These are phyloP conservation scores for Serendipita sp. DNA, from an alignment of 768 basidiomycete genomes.

Conservation along the genomic window DNA sequence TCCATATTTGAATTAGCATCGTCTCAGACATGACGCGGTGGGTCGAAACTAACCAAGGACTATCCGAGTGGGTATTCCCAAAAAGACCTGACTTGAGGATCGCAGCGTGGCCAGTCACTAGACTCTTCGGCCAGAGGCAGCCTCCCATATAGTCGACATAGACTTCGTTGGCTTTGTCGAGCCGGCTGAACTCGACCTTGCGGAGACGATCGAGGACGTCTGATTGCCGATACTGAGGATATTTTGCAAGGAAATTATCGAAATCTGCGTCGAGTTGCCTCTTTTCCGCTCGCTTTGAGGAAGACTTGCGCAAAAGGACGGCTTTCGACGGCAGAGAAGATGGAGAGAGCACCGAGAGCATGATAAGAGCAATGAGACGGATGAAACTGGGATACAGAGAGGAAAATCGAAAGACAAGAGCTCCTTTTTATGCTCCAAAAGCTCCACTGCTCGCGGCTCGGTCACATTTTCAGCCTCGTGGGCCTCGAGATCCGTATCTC, in stretches of 20 bases:
- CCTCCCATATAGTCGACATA: slow-evolving; percentile 85
- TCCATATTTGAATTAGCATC: not conserved
- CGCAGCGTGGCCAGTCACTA: slow-evolving; percentile 52
- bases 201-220: slow-evolving; percentile 59
- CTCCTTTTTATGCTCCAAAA: not conserved
- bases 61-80: slow-evolving; percentile 76
- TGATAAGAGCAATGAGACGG: not conserved
- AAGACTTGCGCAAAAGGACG: not conserved
- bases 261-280: not conserved
- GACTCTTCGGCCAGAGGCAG: slow-evolving; percentile 61
- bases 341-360: not conserved
- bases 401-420: not conserved
- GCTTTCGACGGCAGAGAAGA: not conserved
- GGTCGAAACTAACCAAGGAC: slow-evolving; percentile 38
- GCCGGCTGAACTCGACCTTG: slow-evolving; percentile 41
- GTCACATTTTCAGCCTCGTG: not conserved
- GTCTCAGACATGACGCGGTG: not conserved
- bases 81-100: slow-evolving; percentile 53
- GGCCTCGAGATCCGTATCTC: not conserved
- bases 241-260: slow-evolving; percentile 26
- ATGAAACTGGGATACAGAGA: not conserved
- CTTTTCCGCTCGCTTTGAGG: not conserved
- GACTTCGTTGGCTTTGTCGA: slow-evolving; percentile 48
- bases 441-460: not conserved
- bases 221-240: slow-evolving; percentile 46